These are phyloP conservation scores for Psilocybe subaeruginosa DNA, from an alignment of 768 basidiomycete species.

Conservation along the genomic window DNA sequence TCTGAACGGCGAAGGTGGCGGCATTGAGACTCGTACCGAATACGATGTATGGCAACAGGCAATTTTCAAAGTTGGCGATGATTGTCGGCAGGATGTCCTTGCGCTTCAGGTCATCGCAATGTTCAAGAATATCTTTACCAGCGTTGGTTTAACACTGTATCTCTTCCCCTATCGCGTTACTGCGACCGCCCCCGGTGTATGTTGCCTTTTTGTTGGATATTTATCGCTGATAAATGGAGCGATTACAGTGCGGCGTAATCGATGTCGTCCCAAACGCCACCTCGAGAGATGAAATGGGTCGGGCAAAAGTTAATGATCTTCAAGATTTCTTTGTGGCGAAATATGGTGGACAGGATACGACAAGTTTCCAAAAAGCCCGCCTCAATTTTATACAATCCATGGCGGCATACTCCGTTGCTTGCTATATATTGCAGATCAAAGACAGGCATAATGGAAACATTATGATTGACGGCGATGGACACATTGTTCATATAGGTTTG, in stretches of 20 bases:
- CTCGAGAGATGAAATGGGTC: conserved; percentile 98
- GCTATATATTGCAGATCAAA: conserved; percentile 98
- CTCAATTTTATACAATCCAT: conserved; percentile 98
- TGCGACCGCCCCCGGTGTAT: conserved; percentile 92
- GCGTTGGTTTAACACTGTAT: conserved; percentile 87
- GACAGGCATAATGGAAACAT: conserved; percentile 99
- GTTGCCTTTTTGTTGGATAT: conserved; percentile 29
- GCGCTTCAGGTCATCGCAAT: conserved; percentile 97
- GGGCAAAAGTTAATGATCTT: conserved; percentile 96
- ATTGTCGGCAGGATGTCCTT: conserved; percentile 98
- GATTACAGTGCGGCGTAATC: conserved; percentile 88
- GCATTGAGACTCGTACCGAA: conserved; percentile 57
- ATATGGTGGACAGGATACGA: conserved; percentile 89
- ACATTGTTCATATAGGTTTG: conserved; percentile 94
- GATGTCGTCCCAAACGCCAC: conserved; percentile 98
- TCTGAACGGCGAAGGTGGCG: conserved; percentile 62
- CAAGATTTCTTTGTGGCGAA: conserved; percentile 92
- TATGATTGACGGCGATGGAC: conserved; percentile 98
- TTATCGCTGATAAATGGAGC: neutral
- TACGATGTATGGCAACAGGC: conserved; percentile 97
- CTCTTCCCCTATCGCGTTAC: conserved; percentile 97
- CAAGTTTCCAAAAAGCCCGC: conserved; percentile 90
- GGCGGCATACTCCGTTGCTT: conserved; percentile 98
- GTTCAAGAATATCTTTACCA: conserved; percentile 98
- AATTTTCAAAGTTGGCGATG: conserved; percentile 99